Evolutionary conservation across 352 stramenopile species (phyloP).

Genomic region (Phytophthora aleatoria): DNA sequence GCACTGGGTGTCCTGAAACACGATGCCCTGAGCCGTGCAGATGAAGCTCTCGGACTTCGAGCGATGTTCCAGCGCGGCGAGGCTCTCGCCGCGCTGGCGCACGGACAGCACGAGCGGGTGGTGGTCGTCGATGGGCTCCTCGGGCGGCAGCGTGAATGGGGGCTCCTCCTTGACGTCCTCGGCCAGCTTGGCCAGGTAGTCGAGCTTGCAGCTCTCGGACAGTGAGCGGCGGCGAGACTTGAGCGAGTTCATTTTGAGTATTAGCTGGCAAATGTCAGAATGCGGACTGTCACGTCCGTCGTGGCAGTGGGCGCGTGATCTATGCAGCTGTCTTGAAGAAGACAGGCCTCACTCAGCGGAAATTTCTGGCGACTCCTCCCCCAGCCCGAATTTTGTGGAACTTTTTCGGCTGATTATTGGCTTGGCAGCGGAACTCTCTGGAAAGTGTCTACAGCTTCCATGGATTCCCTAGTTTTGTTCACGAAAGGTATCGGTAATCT

Average conservation of each 20-base stretch:
- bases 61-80: slow-evolving; percentile 16
- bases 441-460: background rate
- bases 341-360: slow-evolving; percentile 12
- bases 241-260: slow-evolving; percentile 11
- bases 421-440: background rate
- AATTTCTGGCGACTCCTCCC: slow-evolving; percentile 24
- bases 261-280: slow-evolving; percentile 16
- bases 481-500: no score
- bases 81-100: slow-evolving; percentile 3
- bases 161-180: slow-evolving; percentile 2
- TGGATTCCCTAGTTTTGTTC: no score
- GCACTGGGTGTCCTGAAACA: slow-evolving; percentile 32
- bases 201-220: slow-evolving; percentile 18
- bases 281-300: slow-evolving; percentile 6
- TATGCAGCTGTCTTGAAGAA: slow-evolving; percentile 27
- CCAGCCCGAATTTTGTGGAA: slow-evolving; percentile 9
- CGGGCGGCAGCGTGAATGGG: background rate
- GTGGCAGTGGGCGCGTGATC: background rate
- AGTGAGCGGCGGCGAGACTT: slow-evolving; percentile 21
- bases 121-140: slow-evolving; percentile 13
- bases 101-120: slow-evolving; percentile 10
- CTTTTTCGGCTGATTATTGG: slow-evolving; percentile 6
- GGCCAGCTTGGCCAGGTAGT: background rate
- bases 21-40: slow-evolving; percentile 35
- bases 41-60: slow-evolving; percentile 47